Base-by-base conservation (phyloP, 1,284 basidiomycete species). In the Omphalotus olearius region DNA sequence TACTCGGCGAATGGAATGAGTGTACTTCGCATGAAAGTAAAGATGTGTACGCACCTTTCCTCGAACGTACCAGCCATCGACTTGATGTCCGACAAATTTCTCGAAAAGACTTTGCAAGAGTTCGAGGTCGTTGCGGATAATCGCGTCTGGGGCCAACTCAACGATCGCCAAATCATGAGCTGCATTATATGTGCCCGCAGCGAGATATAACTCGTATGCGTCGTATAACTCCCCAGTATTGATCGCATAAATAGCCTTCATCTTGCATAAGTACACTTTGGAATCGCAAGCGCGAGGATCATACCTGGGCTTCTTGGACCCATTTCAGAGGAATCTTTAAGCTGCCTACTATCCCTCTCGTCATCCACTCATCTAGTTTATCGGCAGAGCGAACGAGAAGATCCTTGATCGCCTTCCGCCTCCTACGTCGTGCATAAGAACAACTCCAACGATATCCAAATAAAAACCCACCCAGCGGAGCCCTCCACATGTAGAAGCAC, bases 401-500 rank as follows among this genome's bases (percentile, higher is more conserved):
- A 43, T 90, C 88, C 62, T 87, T 88, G 61, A 99, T 78, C 0
- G 91, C 88, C 55, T 82, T 84, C 60, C 82, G 78, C 49, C 97
- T 83, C 53, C 93, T 83, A 56, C 59, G 11, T 23, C 17, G 26
- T 13, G 17, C 39, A 51, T 25, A 50, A 16, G 26, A 17, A 43
- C 52, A 17, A 38, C 16, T 25, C 20, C 42, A 45, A 46, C 25
- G 14, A 52, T 46, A 28, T 13, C 42, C 50, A 28, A 36, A 55
- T 43, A 47, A 41, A 33, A 33, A 76, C 79, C 60, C 62, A 94
- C 93, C 88, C 85, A 33, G 76, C 72, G 20, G 83, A 76, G 14
- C 86, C 80, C 65, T 95, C 90, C 13, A 99, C 72, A 67, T 98
- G 95, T 49, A 98, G 72, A 52, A 98, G 71, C 7, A 98, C 89